Evolutionary conservation across 768 basidiomycete species (phyloP).

Genomic region (Mycena filopes): DNA sequence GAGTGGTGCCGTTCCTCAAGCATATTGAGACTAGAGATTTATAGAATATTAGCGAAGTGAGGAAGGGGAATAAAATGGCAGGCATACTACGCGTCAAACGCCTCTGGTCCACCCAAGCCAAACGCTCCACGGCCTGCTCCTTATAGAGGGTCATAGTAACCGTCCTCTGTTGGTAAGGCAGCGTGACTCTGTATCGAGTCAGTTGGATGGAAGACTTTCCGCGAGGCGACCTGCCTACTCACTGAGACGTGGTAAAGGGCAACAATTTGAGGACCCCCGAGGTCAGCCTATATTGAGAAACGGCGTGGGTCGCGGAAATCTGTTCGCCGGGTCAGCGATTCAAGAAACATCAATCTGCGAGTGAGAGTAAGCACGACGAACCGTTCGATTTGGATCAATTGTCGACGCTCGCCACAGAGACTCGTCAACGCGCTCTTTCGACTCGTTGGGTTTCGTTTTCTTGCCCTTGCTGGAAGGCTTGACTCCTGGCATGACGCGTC

Average conservation of each 20-base stretch:
- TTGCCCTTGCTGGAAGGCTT: too few species aligned
- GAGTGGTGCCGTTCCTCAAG: background rate
- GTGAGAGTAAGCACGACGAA: too few species aligned
- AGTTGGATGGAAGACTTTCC: too few species aligned
- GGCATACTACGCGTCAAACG: background rate
- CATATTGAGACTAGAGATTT: background rate
- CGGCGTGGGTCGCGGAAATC: background rate
- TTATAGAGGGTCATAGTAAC: background rate
- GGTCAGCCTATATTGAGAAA: background rate
- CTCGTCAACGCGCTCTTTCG: too few species aligned
- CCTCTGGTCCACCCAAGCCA: background rate
- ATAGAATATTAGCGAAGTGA: background rate
- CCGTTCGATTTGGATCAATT: too few species aligned
- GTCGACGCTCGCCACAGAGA: too few species aligned
- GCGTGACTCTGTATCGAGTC: too few species aligned
- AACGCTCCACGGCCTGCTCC: background rate
- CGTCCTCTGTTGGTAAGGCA: too few species aligned
- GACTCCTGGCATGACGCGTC: too few species aligned
- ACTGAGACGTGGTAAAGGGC: background rate
- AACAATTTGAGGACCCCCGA: background rate
- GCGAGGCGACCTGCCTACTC: too few species aligned
- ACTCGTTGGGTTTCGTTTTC: too few species aligned
- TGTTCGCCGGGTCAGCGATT: background rate
- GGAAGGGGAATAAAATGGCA: background rate
- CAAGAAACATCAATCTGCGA: too few species aligned